A percentile compares a stretch with the other conserved stretches of the same genome.
phyloP scores from a whole-genome alignment of 2,329 filamentous ascomycete genomes.

The Akanthomyces uredinophilus region DNA sequence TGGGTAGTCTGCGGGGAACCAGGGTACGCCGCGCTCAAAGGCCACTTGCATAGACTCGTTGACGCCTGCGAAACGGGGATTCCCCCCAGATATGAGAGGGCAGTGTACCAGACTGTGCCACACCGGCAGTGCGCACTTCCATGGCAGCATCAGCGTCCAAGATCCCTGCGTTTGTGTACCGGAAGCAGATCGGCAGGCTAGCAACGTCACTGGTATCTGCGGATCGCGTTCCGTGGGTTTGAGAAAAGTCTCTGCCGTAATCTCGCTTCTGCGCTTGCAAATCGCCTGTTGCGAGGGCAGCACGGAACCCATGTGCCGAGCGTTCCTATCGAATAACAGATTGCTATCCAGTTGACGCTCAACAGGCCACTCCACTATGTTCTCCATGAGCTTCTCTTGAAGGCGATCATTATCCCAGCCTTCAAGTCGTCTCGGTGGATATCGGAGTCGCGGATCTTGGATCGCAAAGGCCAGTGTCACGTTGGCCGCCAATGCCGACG shows the following conservation, averaged over 20 bases:
- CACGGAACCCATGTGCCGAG: slow-evolving; percentile 59
- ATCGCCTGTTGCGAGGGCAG: slow-evolving; percentile 74
- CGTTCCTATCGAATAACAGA: slow-evolving; percentile 63
- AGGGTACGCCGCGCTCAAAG: slow-evolving; percentile 72
- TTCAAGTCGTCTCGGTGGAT: slow-evolving; percentile 61
- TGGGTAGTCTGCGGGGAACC: slow-evolving; percentile 82
- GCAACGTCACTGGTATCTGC: slow-evolving; percentile 69
- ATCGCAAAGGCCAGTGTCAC: slow-evolving; percentile 67
- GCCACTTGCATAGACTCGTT: slow-evolving; percentile 73
- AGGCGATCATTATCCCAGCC: slow-evolving; percentile 33
- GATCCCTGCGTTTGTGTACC: slow-evolving; percentile 54
- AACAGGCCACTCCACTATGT: slow-evolving; percentile 62
- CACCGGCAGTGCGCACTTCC: slow-evolving; percentile 79
- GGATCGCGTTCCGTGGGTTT: slow-evolving; percentile 58
- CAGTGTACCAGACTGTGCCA: slow-evolving; percentile 86
- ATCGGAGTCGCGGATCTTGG: slow-evolving; percentile 73
- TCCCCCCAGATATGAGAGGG: slow-evolving; percentile 72
- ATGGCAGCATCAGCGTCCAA: slow-evolving; percentile 83
- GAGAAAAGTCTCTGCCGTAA: slow-evolving; percentile 58
- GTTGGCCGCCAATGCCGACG: slow-evolving; percentile 63
- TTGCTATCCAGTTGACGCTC: slow-evolving; percentile 45
- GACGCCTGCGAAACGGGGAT: slow-evolving; percentile 76
- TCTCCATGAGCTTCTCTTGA: slow-evolving; percentile 46
- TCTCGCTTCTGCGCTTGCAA: slow-evolving; percentile 66
- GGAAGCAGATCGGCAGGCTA: slow-evolving; percentile 50